A percentile compares a stretch with the other conserved stretches of the same genome.
phyloP scores from a whole-genome alignment of 345 rosid genomes.

The Pistacia integerrima region DNA sequence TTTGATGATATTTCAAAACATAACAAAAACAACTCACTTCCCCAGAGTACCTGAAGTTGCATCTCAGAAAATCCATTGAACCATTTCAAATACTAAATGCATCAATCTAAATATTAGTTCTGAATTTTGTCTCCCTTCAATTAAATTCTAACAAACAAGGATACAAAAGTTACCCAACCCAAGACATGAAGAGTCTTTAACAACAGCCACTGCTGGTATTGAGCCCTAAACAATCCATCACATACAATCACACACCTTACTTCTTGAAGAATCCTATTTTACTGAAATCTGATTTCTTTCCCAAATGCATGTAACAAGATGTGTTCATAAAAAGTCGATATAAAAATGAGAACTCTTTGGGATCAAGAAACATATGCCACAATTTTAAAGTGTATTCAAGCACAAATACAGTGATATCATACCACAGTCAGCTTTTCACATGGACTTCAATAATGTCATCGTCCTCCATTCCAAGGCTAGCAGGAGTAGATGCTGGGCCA shows the following conservation, averaged over 20 bases:
- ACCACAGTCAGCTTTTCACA: constrained; percentile 50
- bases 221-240: not conserved
- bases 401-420: not conserved
- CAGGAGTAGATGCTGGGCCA: constrained; percentile 64
- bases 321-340: not conserved
- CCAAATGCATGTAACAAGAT: not conserved
- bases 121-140: not conserved
- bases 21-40: not conserved
- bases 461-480: constrained; percentile 86
- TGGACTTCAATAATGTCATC: constrained; percentile 84
- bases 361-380: not conserved
- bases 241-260: not conserved
- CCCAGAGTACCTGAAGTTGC: not conserved
- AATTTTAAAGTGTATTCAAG: not conserved
- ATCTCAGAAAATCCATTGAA: not conserved
- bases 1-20: not conserved
- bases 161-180: not conserved
- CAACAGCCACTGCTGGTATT: not conserved
- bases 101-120: not conserved
- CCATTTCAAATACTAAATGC: not conserved
- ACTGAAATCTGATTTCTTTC: not conserved
- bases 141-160: not conserved
- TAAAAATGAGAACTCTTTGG: not conserved
- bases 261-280: not conserved
- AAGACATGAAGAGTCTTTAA: not conserved